Conservation (phyloP, 2,329 filamentous ascomycete genomes). For the Trichoderma atroviride region DNA sequence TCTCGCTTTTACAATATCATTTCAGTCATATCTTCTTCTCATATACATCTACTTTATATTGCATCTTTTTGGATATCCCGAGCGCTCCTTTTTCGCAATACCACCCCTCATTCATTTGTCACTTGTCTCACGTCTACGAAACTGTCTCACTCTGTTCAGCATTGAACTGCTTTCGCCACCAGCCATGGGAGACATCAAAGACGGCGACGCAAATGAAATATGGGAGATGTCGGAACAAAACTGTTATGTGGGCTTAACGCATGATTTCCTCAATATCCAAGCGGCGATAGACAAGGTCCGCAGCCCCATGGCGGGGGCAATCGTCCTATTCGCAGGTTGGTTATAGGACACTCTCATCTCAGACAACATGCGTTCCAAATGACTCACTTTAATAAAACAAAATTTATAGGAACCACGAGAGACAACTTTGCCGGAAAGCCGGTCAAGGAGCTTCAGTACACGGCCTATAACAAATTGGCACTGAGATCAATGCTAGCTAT, state of each 20-base stretch:
- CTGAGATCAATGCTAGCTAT: conserved; percentile 70
- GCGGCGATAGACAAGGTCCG: conserved; percentile 67
- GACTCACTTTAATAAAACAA: neutral
- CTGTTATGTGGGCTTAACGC: conserved; percentile 71
- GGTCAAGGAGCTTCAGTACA: conserved; percentile 76
- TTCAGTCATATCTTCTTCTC: neutral
- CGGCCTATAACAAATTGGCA: conserved; percentile 71
- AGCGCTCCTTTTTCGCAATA: neutral
- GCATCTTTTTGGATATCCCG: neutral
- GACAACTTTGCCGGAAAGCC: conserved; percentile 71
- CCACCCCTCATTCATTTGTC: neutral
- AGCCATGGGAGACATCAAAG: conserved; percentile 26
- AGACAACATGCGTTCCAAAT: neutral
- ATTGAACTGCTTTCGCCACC: neutral
- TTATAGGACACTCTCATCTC: neutral
- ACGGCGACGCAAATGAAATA: conserved; percentile 29
- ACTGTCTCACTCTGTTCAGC: neutral
- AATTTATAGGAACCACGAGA: conserved; percentile 68
- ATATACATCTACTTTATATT: neutral
- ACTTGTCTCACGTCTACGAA: neutral
- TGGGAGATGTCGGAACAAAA: conserved; percentile 51
- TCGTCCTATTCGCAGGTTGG: conserved; percentile 73
- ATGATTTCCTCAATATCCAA: conserved; percentile 59
- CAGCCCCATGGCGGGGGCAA: conserved; percentile 72
- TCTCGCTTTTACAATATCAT: neutral